A percentile compares a stretch with the other conserved stretches of the same genome.
Evolutionary conservation across 2,329 filamentous ascomycete species (phyloP).

Genomic region (Botrytis cinerea): DNA sequence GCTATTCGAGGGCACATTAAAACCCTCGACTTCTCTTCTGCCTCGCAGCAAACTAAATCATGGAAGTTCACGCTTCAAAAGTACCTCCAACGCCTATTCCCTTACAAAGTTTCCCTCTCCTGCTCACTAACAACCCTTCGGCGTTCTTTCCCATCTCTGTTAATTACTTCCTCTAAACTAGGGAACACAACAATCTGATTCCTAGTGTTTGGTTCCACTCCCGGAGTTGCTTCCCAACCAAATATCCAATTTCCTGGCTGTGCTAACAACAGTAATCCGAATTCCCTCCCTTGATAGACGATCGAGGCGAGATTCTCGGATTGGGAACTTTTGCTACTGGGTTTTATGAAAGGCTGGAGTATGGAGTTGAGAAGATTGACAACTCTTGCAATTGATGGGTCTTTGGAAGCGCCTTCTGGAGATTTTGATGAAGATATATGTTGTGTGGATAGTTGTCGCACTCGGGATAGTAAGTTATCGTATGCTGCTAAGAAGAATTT

Average conservation of each 20-base stretch:
- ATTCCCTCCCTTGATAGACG: constrained; percentile 14
- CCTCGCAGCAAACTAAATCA: too few species aligned
- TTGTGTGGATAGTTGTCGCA: constrained; percentile 10
- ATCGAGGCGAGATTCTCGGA: constrained; percentile 23
- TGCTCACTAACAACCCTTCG: constrained; percentile 13
- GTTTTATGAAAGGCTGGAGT: neutral
- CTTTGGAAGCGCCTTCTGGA: neutral
- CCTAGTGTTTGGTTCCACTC: neutral
- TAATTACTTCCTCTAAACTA: constrained; percentile 1
- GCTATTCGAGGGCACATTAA: too few species aligned
- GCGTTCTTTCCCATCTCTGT: neutral
- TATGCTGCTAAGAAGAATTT: neutral
- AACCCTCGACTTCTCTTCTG: too few species aligned
- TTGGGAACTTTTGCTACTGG: neutral
- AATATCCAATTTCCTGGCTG: constrained; percentile 20
- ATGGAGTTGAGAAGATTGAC: neutral
- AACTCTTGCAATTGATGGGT: neutral
- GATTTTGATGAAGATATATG: neutral
- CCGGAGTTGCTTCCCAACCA: neutral
- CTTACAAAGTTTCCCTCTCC: neutral
- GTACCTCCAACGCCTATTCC: neutral
- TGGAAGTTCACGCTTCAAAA: too few species aligned
- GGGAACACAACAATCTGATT: constrained; percentile 18
- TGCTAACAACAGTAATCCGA: constrained; percentile 19
- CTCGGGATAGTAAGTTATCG: neutral